Evolutionary conservation across 2,329 filamentous ascomycete genomes (phyloP).

Genomic region (Fusarium marasasianum): DNA sequence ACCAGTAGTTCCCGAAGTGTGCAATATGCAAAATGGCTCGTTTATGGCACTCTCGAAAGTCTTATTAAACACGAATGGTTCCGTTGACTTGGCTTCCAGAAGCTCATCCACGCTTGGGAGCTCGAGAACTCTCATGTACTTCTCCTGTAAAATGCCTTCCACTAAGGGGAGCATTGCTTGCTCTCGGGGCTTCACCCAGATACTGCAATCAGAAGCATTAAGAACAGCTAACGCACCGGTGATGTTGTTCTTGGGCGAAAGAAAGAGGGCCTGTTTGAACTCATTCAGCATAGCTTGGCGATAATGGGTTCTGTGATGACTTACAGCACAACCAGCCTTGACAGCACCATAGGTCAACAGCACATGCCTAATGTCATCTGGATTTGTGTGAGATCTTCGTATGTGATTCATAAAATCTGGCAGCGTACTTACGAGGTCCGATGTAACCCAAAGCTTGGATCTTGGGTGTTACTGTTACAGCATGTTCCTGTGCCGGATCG

Average conservation of each 20-base stretch:
- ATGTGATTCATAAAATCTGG: rapidly evolving
- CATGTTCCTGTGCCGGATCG: neutral
- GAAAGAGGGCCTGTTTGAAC: conserved; percentile 43
- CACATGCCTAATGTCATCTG: neutral
- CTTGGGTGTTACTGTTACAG: neutral
- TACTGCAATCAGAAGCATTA: conserved; percentile 43
- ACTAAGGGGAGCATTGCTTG: conserved; percentile 27
- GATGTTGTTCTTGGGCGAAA: conserved; percentile 48
- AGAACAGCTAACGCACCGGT: conserved; percentile 48
- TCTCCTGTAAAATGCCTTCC: conserved; percentile 36
- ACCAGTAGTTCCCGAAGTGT: conserved; percentile 56
- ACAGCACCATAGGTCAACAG: neutral
- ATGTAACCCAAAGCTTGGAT: neutral
- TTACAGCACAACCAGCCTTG: neutral
- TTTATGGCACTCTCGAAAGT: conserved; percentile 45
- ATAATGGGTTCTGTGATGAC: neutral
- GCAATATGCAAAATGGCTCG: conserved; percentile 51
- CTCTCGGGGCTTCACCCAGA: conserved; percentile 43
- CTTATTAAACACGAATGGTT: conserved; percentile 37
- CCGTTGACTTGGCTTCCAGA: conserved; percentile 30
- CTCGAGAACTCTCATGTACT: conserved; percentile 41
- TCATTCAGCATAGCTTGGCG: neutral
- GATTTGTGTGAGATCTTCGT: neutral
- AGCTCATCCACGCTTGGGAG: conserved; percentile 45
- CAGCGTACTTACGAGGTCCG: neutral